Evolutionary conservation across 805 yeast species (phyloP), one percentile per base, ranked within the genome.

Genomic region (Ogataea trehalophila): DNA sequence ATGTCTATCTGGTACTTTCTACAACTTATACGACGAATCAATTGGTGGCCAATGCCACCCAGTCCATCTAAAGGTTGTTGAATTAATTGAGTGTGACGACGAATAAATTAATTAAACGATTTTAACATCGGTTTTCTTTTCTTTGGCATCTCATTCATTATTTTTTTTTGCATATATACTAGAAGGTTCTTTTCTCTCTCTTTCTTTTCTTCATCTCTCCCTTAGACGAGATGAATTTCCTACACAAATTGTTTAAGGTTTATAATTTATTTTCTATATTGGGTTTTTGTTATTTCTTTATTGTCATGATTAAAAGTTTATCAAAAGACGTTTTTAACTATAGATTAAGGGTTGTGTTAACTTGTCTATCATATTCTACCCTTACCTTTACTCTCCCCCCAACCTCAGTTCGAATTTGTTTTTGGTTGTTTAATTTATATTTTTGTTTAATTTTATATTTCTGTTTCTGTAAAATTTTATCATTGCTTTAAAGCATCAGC

Each of bases 1-100:
- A 64, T 77, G 83, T 65, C 58, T 67, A 53, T 76, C 81, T 16
- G 83, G 81, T 52, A 72, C 74, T 55, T 77, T 77, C 75, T 76
- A 74, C 77, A 77, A 77, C 73, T 69, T 77, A 62, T 77, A 77
- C 66, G 80, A 75, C 60, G 67, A 76, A 66, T 58, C 64, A 48
- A 63, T 71, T 55, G 78, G 75, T 45, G 66, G 60, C 36, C 79
- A 76, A 62, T 76, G 81, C 66, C 54, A 62, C 45, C 68, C 74
- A 36, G 80, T 77, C 44, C 58, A 70, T 54, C 70, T 77, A 41
- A 57, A 63, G 52, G 63, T 73, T 50, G 69, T 75, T 45, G 74
- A 76, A 55, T 66, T 76, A 54, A 68, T 71, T 37, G 44, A 52
- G 22, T 64, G 68, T 59, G 9, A 2, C 9, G 31, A 9, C 31